A percentile compares a stretch with the other conserved stretches of the same genome.
Conservation (phyloP, 1,284 basidiomycete genomes). For the Boletus smithii region DNA sequence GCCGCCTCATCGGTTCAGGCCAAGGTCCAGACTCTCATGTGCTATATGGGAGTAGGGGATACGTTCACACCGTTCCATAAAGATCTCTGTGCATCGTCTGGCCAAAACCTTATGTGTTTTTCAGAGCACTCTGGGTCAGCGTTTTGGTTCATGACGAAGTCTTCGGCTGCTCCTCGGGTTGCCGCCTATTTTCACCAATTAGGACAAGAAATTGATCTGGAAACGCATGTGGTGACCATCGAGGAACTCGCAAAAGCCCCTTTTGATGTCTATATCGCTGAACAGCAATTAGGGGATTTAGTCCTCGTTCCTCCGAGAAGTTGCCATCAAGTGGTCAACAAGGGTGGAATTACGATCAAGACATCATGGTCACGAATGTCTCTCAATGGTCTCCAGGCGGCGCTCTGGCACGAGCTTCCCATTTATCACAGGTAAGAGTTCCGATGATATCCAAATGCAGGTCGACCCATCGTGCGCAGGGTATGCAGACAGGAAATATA, state of each 20-base stretch:
- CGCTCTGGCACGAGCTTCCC: conserved; percentile 67
- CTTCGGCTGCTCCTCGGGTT: conserved; percentile 48
- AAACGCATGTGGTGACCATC: conserved; percentile 57
- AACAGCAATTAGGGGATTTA: conserved; percentile 71
- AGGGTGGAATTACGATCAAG: conserved; percentile 73
- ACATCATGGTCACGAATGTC: conserved; percentile 81
- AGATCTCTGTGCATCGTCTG: conserved; percentile 74
- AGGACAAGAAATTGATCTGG: conserved; percentile 65
- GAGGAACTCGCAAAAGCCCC: conserved; percentile 63
- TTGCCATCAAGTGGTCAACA: conserved; percentile 76
- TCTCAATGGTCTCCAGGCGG: conserved; percentile 50
- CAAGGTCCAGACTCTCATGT: conserved; percentile 71
- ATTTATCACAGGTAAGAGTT: conserved; percentile 65
- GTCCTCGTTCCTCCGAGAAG: conserved; percentile 75
- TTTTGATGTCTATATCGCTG: conserved; percentile 61
- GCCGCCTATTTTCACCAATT: conserved; percentile 58
- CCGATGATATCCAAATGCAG: conserved; percentile 2
- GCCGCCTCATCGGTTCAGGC: conserved; percentile 37
- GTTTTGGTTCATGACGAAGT: conserved; percentile 79
- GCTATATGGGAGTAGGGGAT: conserved; percentile 72
- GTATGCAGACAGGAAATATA: conserved; percentile 76
- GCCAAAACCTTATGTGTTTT: conserved; percentile 79
- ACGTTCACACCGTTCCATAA: conserved; percentile 79
- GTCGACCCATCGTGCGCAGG: conserved; percentile 36
- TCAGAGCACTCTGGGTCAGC: conserved; percentile 65